Base-by-base conservation (phyloP, 768 basidiomycete genomes). In the Dacryopinax primogenitus region DNA sequence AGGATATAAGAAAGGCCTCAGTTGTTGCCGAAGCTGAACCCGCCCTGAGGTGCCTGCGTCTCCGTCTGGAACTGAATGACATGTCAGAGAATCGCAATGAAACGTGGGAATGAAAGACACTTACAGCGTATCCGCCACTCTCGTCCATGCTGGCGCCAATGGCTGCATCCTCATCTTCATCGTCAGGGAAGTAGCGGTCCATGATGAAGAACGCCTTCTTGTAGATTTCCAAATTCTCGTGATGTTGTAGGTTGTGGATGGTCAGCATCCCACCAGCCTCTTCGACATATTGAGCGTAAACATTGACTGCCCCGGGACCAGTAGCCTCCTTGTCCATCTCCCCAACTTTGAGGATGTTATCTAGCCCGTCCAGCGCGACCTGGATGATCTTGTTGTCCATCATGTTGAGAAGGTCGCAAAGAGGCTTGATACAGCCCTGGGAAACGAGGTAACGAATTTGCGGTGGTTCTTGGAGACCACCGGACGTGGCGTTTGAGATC, bases 381-480 rank as follows among this genome's bases (percentile, higher is more conserved):
- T 92, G 89, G 70, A 99, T 99, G 70, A 98, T 96, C 81, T 99
- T 99, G 84, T 98, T 98, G 78, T 99, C 96, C 92, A 97, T 94
- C 83, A 93, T 95, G 30, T 85, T 87, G 66, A 99, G 82, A 63
- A 99, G 79, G 72, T 99, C 96, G 74, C 96, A 99, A 32, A 99
- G 81, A 16, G 96, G 96, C 77, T 97, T 97, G 79, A 99, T 97
- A 79, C 93, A 96, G 33, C 96, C 96, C 75, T 98, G 96, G 26
- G 86, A 82, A 64, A 99, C 96, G 66, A 99, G 89, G 78, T 98
- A 99, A 63, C 96, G 88, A 71, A 99, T 99, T 75, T 98, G 95
- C 32, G 87, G 79, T 33, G 96, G 96, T 74, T 99, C 94, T 72
- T 94, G 92, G 28, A 97, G 83, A 66, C 92, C 96, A 68, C 96